Evolutionary conservation across 306 rosid species (phyloP), one percentile per base, ranked within the genome.

Genomic region (Casuarina glauca): DNA sequence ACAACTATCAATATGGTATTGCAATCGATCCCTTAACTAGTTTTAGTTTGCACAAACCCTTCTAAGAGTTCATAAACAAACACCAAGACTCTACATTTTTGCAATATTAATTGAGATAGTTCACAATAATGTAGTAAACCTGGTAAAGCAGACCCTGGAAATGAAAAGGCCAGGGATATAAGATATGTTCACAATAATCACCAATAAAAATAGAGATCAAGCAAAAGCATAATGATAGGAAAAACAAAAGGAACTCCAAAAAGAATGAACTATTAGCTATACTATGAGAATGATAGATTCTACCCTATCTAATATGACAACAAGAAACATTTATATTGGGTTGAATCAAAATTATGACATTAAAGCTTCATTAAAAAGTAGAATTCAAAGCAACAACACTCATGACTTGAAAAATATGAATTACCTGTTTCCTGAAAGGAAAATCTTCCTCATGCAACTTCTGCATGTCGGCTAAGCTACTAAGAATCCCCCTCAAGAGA

Each of bases 381-480:
- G 8, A 9, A 9, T 26, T 57, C 42, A 48, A 12, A 2, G 4
- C 32, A 26, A 26, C 32, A 26, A 10, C 74, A 74, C 39, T 13
- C 39, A 49, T 9, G 11, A 46, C 39, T 35, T 62, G 51, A 63
- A 54, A 52, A 10, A 77, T 69, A 45, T 51, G 1, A 44, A 57
- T 0, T 19, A 93, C 99, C 97, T 95, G 93, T 73, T 89, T 93
- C 78, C 90, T 88, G 75, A 87, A 92, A 54, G 92, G 90, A 74
- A 92, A 95, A 79, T 88, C 92, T 85, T 92, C 95, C 81, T 91
- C 96, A 7, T 91, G 86, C 63, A 89, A 79, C 84, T 91, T 91
- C 76, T 92, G 89, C 93, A 91, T 73, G 61, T 91, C 93, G 75
- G 86, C 91, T 1, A 26, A 26, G 32, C 32, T 26, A 1, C 32